A percentile compares a stretch with the other conserved stretches of the same genome.
These are phyloP conservation scores for Plantago ovata DNA, from an alignment of 257 asterid genomes.

Conservation along the genomic window DNA sequence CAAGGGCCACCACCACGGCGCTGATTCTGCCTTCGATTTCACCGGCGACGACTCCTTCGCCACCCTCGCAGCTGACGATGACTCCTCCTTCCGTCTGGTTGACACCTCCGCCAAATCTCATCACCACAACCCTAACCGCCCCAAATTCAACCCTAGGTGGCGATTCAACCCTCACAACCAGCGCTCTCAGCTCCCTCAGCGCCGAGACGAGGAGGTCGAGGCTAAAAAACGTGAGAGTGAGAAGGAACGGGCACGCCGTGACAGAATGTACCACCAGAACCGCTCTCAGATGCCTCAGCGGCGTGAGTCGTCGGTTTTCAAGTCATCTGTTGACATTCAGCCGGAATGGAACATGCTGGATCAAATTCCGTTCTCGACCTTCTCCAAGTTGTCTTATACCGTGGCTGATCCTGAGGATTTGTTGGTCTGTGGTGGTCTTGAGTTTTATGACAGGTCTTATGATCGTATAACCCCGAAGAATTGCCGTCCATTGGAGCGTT, in stretches of 20 bases:
- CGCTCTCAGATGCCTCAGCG: constrained; percentile 72
- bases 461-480: constrained; percentile 87
- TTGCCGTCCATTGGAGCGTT: constrained; percentile 65
- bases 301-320: constrained; percentile 76
- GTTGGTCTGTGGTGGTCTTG: constrained; percentile 77
- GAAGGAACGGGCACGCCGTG: constrained; percentile 85
- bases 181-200: constrained; percentile 89
- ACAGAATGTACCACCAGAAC: constrained; percentile 53
- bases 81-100: constrained; percentile 82
- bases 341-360: constrained; percentile 99
- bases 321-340: constrained; percentile 91
- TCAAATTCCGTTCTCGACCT: constrained; percentile 93
- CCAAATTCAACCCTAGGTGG: constrained; percentile 82
- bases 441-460: constrained; percentile 77
- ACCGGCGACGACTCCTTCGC: constrained; percentile 93
- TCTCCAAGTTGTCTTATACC: constrained; percentile 72
- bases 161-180: constrained; percentile 58
- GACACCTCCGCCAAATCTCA: constrained; percentile 79
- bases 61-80: constrained; percentile 75
- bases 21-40: constrained; percentile 90
- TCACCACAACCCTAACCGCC: constrained; percentile 65
- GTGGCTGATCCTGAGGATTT: constrained; percentile 89
- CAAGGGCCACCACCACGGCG: constrained; percentile 42
- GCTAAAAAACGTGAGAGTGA: constrained; percentile 85
- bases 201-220: constrained; percentile 93